Evolutionary conservation across 1,284 basidiomycete genomes (phyloP), one percentile per base, ranked within the genome.

Genomic region (Irpex sp.): DNA sequence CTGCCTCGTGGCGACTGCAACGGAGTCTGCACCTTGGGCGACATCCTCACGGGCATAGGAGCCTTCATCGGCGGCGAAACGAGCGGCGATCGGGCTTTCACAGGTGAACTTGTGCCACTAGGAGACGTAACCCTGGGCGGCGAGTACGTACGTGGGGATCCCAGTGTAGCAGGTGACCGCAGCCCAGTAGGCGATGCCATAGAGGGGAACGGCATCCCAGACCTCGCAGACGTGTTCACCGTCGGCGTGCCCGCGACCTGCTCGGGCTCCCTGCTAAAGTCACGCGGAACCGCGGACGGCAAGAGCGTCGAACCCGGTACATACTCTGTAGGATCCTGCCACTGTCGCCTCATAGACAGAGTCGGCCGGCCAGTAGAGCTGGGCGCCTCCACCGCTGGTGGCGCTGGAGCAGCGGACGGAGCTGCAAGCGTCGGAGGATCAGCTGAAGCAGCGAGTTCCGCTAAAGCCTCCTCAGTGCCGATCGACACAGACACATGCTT

Each of bases 101-200:
- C 39, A n/a, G 39, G 39, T 15, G 39, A 46, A 5, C n/a, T 11
- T 3, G 39, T 46, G n/a, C 39, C 39, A 46, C 39, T n/a, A 60
- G 37, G 70, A 4, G 72, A 71, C n/a, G 53, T n/a, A 11, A 46
- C 11, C 11, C 39, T 11, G 4, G 74, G 71, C 31, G 75, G 72
- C 1, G 76, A 77, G 62, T 72, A 73, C 1, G 71, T 71, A 2
- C 73, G 73, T 4, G 76, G 76, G 5, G 73, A 72, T 5, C 70
- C 73, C 0, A 75, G 62, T 2, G 67, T 69, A 31, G 72, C 74
- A 33, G 75, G 75, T 31, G 75, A 76, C 36, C 72, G 69, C 57
- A 74, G 55, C 0, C 73, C 74, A 15, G 73, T 72, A 1, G 75
- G 73, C 11, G 75, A 71, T 17, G 66, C 69, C 43, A 67, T 60